These are phyloP conservation scores for Fennellomyces sp. DNA, from an alignment of 371 early-diverging fungal species.

Conservation along the genomic window DNA sequence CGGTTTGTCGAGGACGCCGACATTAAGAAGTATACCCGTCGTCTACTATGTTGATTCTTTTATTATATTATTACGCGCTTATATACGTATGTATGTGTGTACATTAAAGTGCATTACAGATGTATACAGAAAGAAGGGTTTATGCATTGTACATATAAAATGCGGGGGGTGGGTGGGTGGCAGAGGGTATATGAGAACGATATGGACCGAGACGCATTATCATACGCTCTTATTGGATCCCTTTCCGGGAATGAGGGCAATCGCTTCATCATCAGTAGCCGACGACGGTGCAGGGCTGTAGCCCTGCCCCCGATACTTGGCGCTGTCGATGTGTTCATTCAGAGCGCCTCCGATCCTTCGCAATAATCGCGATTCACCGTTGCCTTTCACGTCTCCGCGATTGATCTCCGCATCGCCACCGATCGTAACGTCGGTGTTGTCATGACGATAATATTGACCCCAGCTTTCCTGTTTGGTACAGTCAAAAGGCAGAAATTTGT, in stretches of 20 bases:
- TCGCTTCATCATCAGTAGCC: background rate
- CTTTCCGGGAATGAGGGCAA: background rate
- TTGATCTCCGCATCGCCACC: background rate
- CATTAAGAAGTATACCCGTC: constrained; percentile 31
- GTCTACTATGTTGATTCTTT: constrained; percentile 22
- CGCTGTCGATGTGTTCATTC: constrained; percentile 23
- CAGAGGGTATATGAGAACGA: constrained; percentile 1
- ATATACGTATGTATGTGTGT: too few relatives aligned
- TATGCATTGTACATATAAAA: too few relatives aligned
- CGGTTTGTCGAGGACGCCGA: constrained; percentile 43
- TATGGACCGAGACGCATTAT: background rate
- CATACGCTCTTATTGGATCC: background rate
- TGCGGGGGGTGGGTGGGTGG: background rate
- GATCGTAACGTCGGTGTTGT: background rate
- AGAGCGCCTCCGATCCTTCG: constrained; percentile 21
- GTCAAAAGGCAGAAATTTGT: constrained; percentile 63
- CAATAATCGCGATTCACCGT: constrained; percentile 6
- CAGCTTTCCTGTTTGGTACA: constrained; percentile 45
- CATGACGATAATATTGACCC: background rate
- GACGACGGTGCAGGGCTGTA: constrained; percentile 18
- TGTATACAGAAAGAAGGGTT: too few relatives aligned
- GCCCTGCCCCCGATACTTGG: constrained; percentile 23
- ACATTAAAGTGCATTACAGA: too few relatives aligned
- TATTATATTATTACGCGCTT: background rate
- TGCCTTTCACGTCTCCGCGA: background rate